These are phyloP conservation scores for Chlamydomonas applanata DNA, from an alignment of 139 green algal genomes.

Conservation along the genomic window DNA sequence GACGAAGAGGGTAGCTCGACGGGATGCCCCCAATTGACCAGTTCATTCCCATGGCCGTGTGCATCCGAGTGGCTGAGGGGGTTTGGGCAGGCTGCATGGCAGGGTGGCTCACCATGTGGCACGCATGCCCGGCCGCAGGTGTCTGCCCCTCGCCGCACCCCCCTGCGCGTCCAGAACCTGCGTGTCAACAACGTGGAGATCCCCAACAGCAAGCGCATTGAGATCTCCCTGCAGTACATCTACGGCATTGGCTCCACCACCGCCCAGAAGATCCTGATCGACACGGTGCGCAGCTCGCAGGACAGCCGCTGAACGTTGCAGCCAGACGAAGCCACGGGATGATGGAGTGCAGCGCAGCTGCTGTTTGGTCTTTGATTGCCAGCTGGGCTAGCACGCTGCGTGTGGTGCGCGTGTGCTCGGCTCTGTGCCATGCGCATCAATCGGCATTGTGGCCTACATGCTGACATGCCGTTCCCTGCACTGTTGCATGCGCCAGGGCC, in stretches of 20 bases:
- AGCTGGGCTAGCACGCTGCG: neutral
- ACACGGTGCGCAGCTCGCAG: conserved; percentile 55
- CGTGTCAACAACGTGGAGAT: conserved; percentile 97
- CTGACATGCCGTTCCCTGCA: neutral
- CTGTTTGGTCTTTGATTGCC: neutral
- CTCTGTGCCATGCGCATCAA: too few relatives aligned
- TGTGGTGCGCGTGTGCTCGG: too few relatives aligned
- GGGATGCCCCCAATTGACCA: too few relatives aligned
- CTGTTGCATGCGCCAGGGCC: conserved; percentile 41
- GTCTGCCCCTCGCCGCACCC: conserved; percentile 41
- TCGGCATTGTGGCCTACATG: neutral
- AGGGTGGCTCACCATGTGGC: neutral
- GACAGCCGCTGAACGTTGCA: too few relatives aligned
- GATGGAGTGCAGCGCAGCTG: neutral
- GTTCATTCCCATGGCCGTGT: too few relatives aligned
- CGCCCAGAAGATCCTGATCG: conserved; percentile 83
- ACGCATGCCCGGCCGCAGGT: conserved; percentile 19
- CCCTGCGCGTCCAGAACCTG: conserved; percentile 74
- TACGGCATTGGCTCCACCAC: conserved; percentile 92
- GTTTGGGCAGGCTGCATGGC: neutral
- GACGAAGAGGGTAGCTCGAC: too few relatives aligned
- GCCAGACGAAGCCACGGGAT: neutral
- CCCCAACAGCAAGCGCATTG: conserved; percentile 95
- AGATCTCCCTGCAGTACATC: conserved; percentile 96
- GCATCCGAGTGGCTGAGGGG: neutral